Base-by-base conservation (phyloP, 805 yeast genomes). In the Danielia oregonensis region DNA sequence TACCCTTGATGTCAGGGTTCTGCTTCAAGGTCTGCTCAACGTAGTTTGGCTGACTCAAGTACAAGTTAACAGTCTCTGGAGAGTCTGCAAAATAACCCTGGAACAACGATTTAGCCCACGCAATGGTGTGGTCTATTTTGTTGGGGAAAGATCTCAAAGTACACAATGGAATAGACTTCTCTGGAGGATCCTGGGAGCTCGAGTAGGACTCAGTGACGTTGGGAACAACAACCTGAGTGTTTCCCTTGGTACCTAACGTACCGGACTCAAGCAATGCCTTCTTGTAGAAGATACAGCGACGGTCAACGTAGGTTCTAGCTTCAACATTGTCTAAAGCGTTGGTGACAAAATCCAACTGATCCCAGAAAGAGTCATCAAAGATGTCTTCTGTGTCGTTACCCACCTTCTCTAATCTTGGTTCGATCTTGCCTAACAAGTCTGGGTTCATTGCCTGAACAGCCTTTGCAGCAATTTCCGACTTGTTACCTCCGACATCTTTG, bases 131-230 rank as follows among this genome's bases (percentile, higher is more conserved):
- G 59, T 93, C 99, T 52, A 93, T 93, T 65, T 91, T 91, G 63
- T 88, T 86, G 37, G 99, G 99, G 82, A 93, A 93, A 3, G 96
- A 86, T 65, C 97, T 81, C 57, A 93, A 73, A 2, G 99, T 93
- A 74, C 99, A 93, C 54, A 93, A 73, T 21, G 99, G 99, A 54
- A 93, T 89, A 3, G 96, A 80, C 64, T 88, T 88, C 69, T 93
- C 99, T 24, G 99, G 99, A 28, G 99, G 98, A 64, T 93, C 99
- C 59, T 87, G 94, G 9, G 96, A 86, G 2, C 96, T 85, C 3
- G 97, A 86, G 63, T 93, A 93, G 4, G 95, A 85, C 65, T 93
- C 99, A 2, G 99, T 93, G 56, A 93, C 63, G 56, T 79, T 76
- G 48, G 99, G 99, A 53, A 89, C 79, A 33, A 93, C 82, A 29